A percentile compares a stretch with the other conserved stretches of the same genome.
Conservation (phyloP, 2,329 filamentous ascomycete genomes). For the Botrytis squamosa region DNA sequence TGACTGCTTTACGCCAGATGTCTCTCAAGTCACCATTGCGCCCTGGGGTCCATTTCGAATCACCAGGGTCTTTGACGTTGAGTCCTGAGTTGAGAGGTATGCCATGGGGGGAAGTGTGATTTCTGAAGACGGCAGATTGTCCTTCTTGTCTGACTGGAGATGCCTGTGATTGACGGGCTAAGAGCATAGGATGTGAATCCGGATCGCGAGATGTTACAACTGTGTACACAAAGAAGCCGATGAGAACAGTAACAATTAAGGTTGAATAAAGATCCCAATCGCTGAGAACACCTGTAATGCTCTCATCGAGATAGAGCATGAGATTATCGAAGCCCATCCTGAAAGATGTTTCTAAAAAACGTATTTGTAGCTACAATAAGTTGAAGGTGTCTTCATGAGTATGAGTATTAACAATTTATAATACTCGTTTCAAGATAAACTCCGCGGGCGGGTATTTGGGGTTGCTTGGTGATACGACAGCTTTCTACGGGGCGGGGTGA, state of each 20-base stretch:
- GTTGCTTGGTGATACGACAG: background rate
- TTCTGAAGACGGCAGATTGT: conserved; percentile 82
- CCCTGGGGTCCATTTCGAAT: conserved; percentile 79
- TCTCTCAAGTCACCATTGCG: conserved; percentile 88
- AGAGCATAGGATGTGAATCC: conserved; percentile 87
- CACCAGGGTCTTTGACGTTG: conserved; percentile 76
- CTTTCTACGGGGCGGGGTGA: conserved; percentile 8
- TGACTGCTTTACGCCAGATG: conserved; percentile 75
- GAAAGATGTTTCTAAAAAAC: conserved; percentile 7
- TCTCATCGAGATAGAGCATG: conserved; percentile 68
- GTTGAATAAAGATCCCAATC: conserved; percentile 85
- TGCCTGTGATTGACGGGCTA: conserved; percentile 78
- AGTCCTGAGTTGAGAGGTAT: conserved; percentile 75
- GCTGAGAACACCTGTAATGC: conserved; percentile 65
- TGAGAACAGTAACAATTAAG: conserved; percentile 63
- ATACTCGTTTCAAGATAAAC: conserved; percentile 1
- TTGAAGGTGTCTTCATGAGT: conserved; percentile 9
- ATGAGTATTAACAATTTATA: background rate
- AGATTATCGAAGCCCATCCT: conserved; percentile 47
- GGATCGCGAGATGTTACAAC: conserved; percentile 73
- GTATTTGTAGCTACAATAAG: background rate
- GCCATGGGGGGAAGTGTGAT: conserved; percentile 80
- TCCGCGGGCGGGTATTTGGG: background rate
- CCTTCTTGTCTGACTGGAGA: conserved; percentile 78
- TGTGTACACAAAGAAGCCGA: conserved; percentile 67